Evolutionary conservation across 2,329 filamentous ascomycete species (phyloP).

Genomic region (Phyllosticta citribraziliensis): DNA sequence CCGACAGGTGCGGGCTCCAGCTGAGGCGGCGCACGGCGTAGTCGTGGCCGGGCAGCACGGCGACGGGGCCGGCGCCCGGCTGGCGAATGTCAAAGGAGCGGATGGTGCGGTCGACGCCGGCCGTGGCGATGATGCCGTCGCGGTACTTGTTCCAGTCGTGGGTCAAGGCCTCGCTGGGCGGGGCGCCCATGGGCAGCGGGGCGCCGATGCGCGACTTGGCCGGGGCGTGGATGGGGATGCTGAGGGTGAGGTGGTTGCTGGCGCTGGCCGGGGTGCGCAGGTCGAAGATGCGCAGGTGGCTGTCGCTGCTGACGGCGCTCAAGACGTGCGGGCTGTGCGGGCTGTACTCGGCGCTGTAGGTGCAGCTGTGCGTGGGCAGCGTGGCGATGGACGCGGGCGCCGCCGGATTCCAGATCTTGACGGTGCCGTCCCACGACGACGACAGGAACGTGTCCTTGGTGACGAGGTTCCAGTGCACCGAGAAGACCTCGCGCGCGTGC

Average conservation of each 20-base stretch:
- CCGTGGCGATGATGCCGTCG: slow-evolving; percentile 73
- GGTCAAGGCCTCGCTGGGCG: slow-evolving; percentile 77
- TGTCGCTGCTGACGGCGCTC: slow-evolving; percentile 82
- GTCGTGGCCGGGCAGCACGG: slow-evolving; percentile 72
- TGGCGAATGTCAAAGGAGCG: slow-evolving; percentile 85
- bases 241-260: slow-evolving; percentile 74
- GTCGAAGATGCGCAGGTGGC: slow-evolving; percentile 82
- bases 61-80: slow-evolving; percentile 60
- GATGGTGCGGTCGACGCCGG: slow-evolving; percentile 77
- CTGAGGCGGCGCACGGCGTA: slow-evolving; percentile 79
- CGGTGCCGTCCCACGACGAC: slow-evolving; percentile 89
- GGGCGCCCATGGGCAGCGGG: slow-evolving; percentile 31
- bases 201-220: slow-evolving; percentile 42
- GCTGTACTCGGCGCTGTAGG: slow-evolving; percentile 85
- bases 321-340: slow-evolving; percentile 79
- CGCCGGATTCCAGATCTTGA: slow-evolving; percentile 91
- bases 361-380: slow-evolving; percentile 84
- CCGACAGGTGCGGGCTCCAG: slow-evolving; percentile 90
- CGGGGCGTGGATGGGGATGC: slow-evolving; percentile 72
- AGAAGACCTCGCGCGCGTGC: slow-evolving; percentile 86
- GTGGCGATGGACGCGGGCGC: slow-evolving; percentile 67
- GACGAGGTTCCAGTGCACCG: slow-evolving; percentile 84
- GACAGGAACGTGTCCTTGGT: slow-evolving; percentile 86
- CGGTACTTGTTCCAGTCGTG: slow-evolving; percentile 99
- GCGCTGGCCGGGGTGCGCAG: slow-evolving; percentile 76